These are phyloP conservation scores for Xylaria venustula DNA, from an alignment of 495 filamentous ascomycete genomes.

Conservation along the genomic window DNA sequence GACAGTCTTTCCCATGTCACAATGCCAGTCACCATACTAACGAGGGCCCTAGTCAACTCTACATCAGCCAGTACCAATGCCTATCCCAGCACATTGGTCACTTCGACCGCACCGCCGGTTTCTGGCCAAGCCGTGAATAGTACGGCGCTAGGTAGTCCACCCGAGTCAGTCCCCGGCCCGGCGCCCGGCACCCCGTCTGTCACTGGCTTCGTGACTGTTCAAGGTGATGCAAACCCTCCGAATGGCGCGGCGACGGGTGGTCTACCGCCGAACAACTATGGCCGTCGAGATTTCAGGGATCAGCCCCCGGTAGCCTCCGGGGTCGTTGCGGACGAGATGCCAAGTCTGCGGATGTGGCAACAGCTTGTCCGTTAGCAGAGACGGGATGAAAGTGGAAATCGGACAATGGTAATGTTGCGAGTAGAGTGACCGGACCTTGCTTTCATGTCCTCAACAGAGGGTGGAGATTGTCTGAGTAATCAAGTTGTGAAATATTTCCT, in stretches of 20 bases:
- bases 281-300: conserved; percentile 1
- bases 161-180: not conserved
- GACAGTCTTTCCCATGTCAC: not conserved
- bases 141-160: conserved; percentile 3
- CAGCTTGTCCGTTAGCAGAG: not conserved
- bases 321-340: not conserved
- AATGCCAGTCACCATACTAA: not conserved
- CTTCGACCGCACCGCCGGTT: conserved; percentile 21
- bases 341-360: conserved; percentile 5
- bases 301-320: not conserved
- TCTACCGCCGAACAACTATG: not conserved
- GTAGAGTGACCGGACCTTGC: not conserved
- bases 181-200: not conserved
- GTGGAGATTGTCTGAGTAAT: too few relatives aligned
- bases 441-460: not conserved
- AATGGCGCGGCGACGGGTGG: not conserved
- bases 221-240: not conserved
- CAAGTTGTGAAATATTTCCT: too few relatives aligned
- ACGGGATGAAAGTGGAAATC: conserved; percentile 3
- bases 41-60: not conserved
- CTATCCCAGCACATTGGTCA: conserved; percentile 27
- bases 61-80: not conserved
- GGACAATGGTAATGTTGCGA: not conserved
- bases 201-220: not conserved
- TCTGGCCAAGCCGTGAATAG: conserved; percentile 15